Conservation (phyloP, 768 basidiomycete genomes). For the Lentinula boryana region DNA sequence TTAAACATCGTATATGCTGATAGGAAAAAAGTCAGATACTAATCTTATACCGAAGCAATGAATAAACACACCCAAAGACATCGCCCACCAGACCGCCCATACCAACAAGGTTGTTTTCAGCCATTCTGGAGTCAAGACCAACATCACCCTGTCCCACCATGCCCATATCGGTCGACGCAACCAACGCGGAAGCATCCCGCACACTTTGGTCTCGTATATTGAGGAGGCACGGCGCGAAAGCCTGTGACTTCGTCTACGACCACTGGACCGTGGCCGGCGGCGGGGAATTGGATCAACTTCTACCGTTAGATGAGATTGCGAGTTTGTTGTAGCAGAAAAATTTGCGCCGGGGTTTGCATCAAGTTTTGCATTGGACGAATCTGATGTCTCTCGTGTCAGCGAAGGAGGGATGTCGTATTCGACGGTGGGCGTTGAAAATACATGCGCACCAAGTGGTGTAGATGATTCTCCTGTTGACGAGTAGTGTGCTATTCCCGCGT, state of each 20-base stretch:
- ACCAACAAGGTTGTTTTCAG: slow-evolving; percentile 68
- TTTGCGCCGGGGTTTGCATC: background rate
- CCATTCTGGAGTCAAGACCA: slow-evolving; percentile 77
- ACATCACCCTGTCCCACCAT: slow-evolving; percentile 61
- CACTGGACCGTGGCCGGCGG: background rate
- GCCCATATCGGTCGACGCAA: slow-evolving; percentile 54
- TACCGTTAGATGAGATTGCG: background rate
- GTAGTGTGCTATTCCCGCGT: background rate
- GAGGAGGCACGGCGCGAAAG: slow-evolving; percentile 26
- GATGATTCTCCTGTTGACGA: slow-evolving; percentile 1
- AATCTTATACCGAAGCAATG: background rate
- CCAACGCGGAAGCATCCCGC: slow-evolving; percentile 44
- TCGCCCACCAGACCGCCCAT: slow-evolving; percentile 72
- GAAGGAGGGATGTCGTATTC: background rate
- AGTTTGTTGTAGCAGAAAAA: background rate
- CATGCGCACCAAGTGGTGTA: slow-evolving; percentile 18
- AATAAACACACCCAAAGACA: slow-evolving; percentile 61
- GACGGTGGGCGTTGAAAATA: slow-evolving; percentile 19
- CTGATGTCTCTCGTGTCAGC: background rate
- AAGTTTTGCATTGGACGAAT: background rate
- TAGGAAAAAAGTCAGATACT: background rate
- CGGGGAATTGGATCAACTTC: background rate
- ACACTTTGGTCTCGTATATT: slow-evolving; percentile 36
- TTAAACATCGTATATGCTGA: slow-evolving; percentile 90
- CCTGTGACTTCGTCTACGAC: background rate